These are phyloP conservation scores for Magnolia officinalis DNA, from an alignment of 164 flowering plant species.

Conservation along the genomic window DNA sequence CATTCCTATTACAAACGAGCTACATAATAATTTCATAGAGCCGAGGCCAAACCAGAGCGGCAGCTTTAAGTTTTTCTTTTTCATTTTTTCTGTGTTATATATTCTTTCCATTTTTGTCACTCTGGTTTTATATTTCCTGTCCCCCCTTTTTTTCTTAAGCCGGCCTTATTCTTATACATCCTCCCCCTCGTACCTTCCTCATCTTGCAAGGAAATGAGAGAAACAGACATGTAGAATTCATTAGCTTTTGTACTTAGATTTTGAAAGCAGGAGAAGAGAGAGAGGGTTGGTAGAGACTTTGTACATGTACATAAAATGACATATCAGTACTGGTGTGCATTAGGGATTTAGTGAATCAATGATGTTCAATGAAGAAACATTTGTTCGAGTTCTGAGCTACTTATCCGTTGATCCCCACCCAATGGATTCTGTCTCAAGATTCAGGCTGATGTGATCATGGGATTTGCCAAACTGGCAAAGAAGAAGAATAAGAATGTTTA, in stretches of 20 bases:
- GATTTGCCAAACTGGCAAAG: no score
- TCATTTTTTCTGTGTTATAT: conserved; percentile 25
- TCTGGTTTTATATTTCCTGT: conserved; percentile 28
- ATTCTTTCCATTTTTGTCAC: conserved; percentile 55
- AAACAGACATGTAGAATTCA: background rate
- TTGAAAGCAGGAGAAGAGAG: background rate
- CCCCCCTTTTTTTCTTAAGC: conserved; percentile 17
- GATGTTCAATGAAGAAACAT: background rate
- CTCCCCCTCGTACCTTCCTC: conserved; percentile 13
- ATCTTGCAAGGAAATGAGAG: background rate
- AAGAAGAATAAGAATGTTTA: no score
- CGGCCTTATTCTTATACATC: conserved; percentile 34
- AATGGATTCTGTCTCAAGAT: background rate
- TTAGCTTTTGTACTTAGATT: conserved; percentile 3
- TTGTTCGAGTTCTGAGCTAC: background rate
- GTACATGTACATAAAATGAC: conserved; percentile 20
- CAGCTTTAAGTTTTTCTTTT: conserved; percentile 21
- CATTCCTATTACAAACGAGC: conserved; percentile 37
- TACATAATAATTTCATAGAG: conserved; percentile 34
- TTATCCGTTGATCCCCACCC: background rate
- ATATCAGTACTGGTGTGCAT: conserved; percentile 9
- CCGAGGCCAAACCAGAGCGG: conserved; percentile 38
- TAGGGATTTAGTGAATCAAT: conserved; percentile 7
- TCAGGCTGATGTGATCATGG: background rate
- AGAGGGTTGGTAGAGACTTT: conserved; percentile 30